phyloP scores from a whole-genome alignment of 345 rosid genomes.

The Cardamine resedifolia region DNA sequence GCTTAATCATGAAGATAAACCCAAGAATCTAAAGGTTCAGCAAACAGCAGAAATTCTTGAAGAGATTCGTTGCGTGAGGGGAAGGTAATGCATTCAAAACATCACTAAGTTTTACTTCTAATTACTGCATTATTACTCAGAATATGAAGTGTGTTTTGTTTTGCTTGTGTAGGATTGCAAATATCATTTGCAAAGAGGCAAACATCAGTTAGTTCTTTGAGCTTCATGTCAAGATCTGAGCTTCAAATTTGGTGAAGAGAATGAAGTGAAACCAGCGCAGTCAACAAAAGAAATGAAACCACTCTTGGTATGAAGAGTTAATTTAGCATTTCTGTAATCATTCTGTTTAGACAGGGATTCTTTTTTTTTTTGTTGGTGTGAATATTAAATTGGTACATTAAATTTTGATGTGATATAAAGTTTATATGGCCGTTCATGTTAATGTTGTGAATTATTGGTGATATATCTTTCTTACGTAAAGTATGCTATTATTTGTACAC shows the following conservation, averaged over 20 bases:
- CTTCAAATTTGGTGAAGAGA: not conserved
- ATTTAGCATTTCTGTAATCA: not conserved
- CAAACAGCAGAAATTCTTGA: conserved; percentile 68
- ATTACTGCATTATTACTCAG: not conserved
- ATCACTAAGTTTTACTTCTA: conserved; percentile 5
- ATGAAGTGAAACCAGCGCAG: not conserved
- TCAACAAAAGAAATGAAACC: not conserved
- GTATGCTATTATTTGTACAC: not conserved
- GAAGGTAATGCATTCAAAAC: conserved; percentile 45
- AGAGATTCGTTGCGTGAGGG: conserved; percentile 49
- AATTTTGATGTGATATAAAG: conserved; percentile 24
- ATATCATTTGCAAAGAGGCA: conserved; percentile 28
- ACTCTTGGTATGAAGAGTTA: conserved; percentile 7
- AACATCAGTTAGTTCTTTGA: conserved; percentile 14
- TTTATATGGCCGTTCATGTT: conserved; percentile 5
- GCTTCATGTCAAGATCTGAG: conserved; percentile 3
- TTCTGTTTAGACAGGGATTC: not conserved
- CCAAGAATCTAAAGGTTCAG: conserved; percentile 55
- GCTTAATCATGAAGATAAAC: conserved; percentile 49
- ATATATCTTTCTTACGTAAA: not conserved
- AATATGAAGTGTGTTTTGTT: not conserved
- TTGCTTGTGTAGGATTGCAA: conserved; percentile 29
- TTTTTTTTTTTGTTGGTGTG: conserved; percentile 21
- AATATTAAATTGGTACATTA: conserved; percentile 16
- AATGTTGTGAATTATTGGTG: not conserved